Evolutionary conservation across 202 grass and related monocot species (phyloP).

Genomic region (Thinopyrum obtusiflorum): DNA sequence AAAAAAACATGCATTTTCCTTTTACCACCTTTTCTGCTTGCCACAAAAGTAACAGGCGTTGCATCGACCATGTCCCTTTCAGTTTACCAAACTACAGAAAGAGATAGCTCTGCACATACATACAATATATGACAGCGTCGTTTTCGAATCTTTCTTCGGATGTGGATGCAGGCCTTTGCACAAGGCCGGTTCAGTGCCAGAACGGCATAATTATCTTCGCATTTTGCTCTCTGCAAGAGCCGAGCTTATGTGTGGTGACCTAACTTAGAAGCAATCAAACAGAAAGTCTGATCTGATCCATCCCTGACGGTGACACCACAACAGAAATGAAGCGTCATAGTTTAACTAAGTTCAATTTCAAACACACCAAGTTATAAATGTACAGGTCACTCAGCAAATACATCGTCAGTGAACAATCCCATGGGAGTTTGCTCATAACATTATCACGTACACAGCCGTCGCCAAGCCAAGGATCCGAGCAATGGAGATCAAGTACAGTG

Average conservation of each 20-base stretch:
- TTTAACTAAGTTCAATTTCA: neutral
- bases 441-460: neutral
- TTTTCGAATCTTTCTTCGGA: conserved; percentile 22
- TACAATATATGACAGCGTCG: neutral
- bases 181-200: neutral
- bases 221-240: neutral
- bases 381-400: neutral
- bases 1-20: neutral
- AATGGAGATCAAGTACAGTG: neutral
- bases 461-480: neutral
- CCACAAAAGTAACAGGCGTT: neutral
- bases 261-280: conserved; percentile 14
- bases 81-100: conserved; percentile 23
- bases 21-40: neutral
- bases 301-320: conserved; percentile 24
- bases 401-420: neutral
- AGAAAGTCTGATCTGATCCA: neutral
- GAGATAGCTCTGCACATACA: conserved; percentile 18
- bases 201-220: neutral
- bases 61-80: neutral
- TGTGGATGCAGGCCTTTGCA: conserved; percentile 1
- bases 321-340: neutral
- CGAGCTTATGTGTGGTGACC: neutral
- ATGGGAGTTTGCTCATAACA: neutral
- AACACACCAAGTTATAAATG: neutral